Evolutionary conservation across 352 stramenopile genomes (phyloP), one percentile per base, ranked within the genome.

Genomic region (Pythium myriotylum): DNA sequence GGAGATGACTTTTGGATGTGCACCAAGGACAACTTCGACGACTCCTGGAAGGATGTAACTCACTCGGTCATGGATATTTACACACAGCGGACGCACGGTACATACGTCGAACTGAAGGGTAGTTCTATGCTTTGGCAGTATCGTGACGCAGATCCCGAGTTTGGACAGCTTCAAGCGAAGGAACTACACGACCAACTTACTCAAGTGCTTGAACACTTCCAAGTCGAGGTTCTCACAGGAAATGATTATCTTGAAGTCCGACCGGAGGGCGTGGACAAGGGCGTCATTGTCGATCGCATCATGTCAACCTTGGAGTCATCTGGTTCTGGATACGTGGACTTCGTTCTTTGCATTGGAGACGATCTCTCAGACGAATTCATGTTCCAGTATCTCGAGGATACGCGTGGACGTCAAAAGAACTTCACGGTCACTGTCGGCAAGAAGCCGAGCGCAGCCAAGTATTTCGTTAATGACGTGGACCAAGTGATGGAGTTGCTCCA

Each of bases 61-160:
- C 91, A 98, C 65, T 91, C 88, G 24, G 96, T 99, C 42, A 99
- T 99, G 97, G 93, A 99, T 77, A 97, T 99, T 51, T 99, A 99
- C 86, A 97, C 96, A 9, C 95, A 95, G 66, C 85, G 97, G 52
- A 99, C 98, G 5, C 97, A 99, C 73, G 97, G 98, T 57, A 99
- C 97, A 45, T 99, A 99, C 72, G 97, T 99, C 33, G 98, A 99
- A 82, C 79, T 98, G 37, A 99, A 99, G 58, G 97, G 98, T 54
- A 99, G 96, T 69, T 98, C 98, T 33, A 73, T 99, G 54, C 68
- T 99, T 40, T 99, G 98, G 97, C 97, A 99, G 74, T 99, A 98
- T 69, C 91, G 97, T 60, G 97, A 99, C 76, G 96, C 97, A 10
- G 98, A 99, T 76, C 96, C 97, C 8, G 97, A 99, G 61, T 99